Conservation (phyloP, 2,329 filamentous ascomycete species). For the Aspergillus quadricinctus region DNA sequence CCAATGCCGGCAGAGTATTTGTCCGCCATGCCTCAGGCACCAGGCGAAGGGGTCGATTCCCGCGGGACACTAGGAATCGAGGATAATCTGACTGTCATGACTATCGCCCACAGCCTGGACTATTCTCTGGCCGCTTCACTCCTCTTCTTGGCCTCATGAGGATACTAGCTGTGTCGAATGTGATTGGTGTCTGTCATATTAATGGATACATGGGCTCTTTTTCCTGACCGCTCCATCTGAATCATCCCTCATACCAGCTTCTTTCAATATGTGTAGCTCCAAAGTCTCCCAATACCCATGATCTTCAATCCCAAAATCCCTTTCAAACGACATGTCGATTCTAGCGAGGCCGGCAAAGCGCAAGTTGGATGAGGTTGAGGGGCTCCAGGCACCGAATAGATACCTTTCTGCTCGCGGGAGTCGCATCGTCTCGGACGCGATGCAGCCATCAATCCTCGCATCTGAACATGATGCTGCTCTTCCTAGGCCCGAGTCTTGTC, state of each 20-base stretch:
- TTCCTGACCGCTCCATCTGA: too few relatives aligned
- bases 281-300: conserved; percentile 1
- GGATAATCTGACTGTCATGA: neutral
- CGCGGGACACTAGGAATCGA: neutral
- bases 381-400: conserved; percentile 14
- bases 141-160: too few relatives aligned
- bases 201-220: too few relatives aligned
- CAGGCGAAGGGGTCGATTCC: neutral
- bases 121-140: too few relatives aligned
- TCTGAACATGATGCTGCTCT: neutral
- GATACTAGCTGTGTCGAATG: too few relatives aligned
- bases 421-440: neutral
- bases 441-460: neutral
- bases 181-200: too few relatives aligned
- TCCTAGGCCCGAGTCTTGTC: conserved; percentile 9
- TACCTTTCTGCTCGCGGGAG: neutral
- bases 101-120: too few relatives aligned
- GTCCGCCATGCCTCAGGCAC: conserved; percentile 8
- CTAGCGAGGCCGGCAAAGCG: conserved; percentile 30
- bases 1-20: conserved; percentile 13
- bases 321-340: conserved; percentile 25
- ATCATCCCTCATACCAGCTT: neutral
- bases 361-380: conserved; percentile 25
- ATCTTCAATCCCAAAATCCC: conserved; percentile 7
- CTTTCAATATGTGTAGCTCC: neutral